Conservation (phyloP, 2,329 filamentous ascomycete genomes). For the Gremmenia infestans region DNA sequence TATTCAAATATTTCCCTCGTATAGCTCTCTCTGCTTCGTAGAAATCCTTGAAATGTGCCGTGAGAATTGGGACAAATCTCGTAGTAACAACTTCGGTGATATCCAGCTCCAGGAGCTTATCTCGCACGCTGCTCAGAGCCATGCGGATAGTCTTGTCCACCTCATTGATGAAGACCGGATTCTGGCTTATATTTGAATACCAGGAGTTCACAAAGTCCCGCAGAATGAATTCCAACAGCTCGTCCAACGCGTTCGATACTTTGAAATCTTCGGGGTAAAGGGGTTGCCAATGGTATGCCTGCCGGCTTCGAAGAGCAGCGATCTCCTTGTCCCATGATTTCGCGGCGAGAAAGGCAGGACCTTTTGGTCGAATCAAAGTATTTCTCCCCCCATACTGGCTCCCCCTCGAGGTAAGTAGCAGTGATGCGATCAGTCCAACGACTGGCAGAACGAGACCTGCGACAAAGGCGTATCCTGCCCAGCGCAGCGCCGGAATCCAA, state of each 20-base stretch:
- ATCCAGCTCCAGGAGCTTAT: conserved; percentile 70
- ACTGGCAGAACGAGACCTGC: conserved; percentile 56
- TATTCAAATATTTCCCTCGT: conserved; percentile 79
- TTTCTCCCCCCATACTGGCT: conserved; percentile 37
- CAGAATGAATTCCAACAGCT: conserved; percentile 68
- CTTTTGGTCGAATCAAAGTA: conserved; percentile 39
- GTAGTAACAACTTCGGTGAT: conserved; percentile 78
- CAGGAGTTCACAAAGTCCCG: conserved; percentile 84
- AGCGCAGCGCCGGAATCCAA: conserved; percentile 79
- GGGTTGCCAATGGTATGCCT: conserved; percentile 61
- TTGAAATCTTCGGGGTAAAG: conserved; percentile 72
- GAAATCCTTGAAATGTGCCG: conserved; percentile 83
- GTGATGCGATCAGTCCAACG: conserved; percentile 50
- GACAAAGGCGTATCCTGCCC: conserved; percentile 78
- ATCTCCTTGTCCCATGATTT: conserved; percentile 67
- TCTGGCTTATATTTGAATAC: conserved; percentile 82
- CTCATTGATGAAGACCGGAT: conserved; percentile 75
- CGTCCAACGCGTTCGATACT: conserved; percentile 76
- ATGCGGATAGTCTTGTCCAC: conserved; percentile 75
- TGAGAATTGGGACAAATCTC: conserved; percentile 81
- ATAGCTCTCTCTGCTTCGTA: conserved; percentile 85
- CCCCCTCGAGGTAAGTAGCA: conserved; percentile 58
- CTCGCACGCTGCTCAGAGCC: conserved; percentile 65
- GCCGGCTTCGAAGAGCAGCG: conserved; percentile 57
- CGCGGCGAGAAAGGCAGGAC: conserved; percentile 55